A percentile compares a stretch with the other conserved stretches of the same genome.
Conservation (phyloP, 495 filamentous ascomycete species). For the Tuber indicum region DNA sequence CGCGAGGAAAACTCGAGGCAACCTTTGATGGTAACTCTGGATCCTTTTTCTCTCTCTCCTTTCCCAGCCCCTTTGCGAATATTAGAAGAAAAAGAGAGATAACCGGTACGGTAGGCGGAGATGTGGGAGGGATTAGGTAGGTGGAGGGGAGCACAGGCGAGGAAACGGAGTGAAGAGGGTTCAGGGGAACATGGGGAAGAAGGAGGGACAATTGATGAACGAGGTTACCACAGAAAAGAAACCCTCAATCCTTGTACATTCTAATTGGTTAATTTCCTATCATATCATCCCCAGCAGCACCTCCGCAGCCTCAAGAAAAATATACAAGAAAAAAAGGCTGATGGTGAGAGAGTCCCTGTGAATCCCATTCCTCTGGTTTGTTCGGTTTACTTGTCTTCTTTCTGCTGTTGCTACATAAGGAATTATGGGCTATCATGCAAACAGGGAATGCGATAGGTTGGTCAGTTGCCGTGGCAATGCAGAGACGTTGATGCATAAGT, state of each 20-base stretch:
- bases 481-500: neutral
- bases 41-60: neutral
- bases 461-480: constrained; percentile 1
- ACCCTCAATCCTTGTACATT: neutral
- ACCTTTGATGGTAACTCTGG: neutral
- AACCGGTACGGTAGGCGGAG: neutral
- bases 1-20: neutral
- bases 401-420: neutral
- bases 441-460: neutral
- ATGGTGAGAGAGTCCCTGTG: neutral
- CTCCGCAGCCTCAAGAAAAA: neutral
- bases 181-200: constrained; percentile 1
- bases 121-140: constrained; percentile 1
- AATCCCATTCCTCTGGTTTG: neutral
- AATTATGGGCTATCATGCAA: neutral
- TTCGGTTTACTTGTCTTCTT: constrained; percentile 1
- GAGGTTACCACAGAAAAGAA: neutral
- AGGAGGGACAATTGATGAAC: neutral
- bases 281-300: neutral
- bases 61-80: neutral
- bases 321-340: neutral
- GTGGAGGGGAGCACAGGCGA: constrained; percentile 3
- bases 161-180: constrained; percentile 6
- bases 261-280: constrained; percentile 4
- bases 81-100: neutral